Percentiles rank a stretch among this genome's conserved stretches.
Evolutionary conservation across 345 rosid genomes (phyloP).

Genomic region (Trapa incisa): DNA sequence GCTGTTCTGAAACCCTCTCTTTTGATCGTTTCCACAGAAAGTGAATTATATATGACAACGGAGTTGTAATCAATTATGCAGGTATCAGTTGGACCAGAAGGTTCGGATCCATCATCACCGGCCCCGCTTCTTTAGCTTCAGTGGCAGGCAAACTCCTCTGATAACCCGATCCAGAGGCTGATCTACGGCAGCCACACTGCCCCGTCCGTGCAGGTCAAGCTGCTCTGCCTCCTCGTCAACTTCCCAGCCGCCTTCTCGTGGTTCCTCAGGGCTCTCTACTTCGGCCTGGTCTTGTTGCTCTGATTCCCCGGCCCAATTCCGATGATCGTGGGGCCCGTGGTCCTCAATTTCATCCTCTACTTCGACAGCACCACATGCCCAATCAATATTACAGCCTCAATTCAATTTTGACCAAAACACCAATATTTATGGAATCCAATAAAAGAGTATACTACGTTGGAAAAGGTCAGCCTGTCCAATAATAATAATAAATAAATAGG

Average conservation of each 20-base stretch:
- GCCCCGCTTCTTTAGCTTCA: conserved; percentile 51
- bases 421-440: too few species aligned
- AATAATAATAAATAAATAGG: too few species aligned
- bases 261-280: conserved; percentile 59
- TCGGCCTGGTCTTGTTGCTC: conserved; percentile 45
- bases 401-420: too few species aligned
- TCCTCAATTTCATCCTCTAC: conserved; percentile 36
- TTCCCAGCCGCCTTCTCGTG: conserved; percentile 55
- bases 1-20: conserved; percentile 21
- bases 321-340: conserved; percentile 42
- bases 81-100: background rate
- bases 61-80: too few species aligned
- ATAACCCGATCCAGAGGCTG: conserved; percentile 27
- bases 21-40: background rate
- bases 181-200: conserved; percentile 50
- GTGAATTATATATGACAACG: background rate
- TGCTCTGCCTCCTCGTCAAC: conserved; percentile 42
- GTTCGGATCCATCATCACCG: conserved; percentile 40
- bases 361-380: conserved; percentile 6
- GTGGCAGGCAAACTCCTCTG: conserved; percentile 52
- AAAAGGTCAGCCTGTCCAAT: too few species aligned
- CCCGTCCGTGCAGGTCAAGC: conserved; percentile 48
- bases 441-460: too few species aligned
- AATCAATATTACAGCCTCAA: too few species aligned
- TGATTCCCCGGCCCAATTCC: conserved; percentile 90